Evolutionary conservation across 495 filamentous ascomycete species (phyloP).

Genomic region (Trichoderma virens): DNA sequence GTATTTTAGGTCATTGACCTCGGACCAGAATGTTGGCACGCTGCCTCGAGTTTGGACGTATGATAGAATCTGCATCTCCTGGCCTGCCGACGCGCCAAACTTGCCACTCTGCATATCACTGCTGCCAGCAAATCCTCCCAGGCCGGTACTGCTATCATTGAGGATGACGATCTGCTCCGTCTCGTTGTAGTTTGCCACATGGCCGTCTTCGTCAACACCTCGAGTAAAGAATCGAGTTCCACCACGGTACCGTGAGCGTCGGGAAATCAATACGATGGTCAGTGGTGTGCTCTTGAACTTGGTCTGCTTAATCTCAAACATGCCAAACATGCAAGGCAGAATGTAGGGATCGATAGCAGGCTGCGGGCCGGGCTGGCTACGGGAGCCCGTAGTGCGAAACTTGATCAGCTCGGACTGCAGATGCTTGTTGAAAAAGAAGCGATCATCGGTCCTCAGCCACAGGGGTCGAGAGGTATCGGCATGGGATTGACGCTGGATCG

Average conservation of each 20-base stretch:
- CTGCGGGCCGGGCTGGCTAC: constrained; percentile 57
- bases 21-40: constrained; percentile 90
- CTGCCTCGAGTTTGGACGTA: constrained; percentile 96
- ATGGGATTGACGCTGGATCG: constrained; percentile 83
- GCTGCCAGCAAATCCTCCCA: constrained; percentile 76
- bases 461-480: constrained; percentile 60
- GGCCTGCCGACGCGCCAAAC: constrained; percentile 44
- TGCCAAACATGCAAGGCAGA: constrained; percentile 87
- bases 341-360: constrained; percentile 85
- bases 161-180: constrained; percentile 87
- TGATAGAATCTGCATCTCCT: constrained; percentile 79
- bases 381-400: constrained; percentile 51
- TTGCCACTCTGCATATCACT: constrained; percentile 66
- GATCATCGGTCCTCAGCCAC: constrained; percentile 89
- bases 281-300: constrained; percentile 72
- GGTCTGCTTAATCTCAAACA: constrained; percentile 79
- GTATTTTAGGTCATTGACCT: constrained; percentile 84
- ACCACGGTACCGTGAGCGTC: constrained; percentile 74
- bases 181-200: constrained; percentile 96
- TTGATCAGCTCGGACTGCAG: constrained; percentile 86
- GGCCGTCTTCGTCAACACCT: constrained; percentile 84
- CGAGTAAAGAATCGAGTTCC: constrained; percentile 93
- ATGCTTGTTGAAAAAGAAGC: constrained; percentile 98
- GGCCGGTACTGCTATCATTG: constrained; percentile 63
- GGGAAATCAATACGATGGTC: constrained; percentile 80